These are phyloP conservation scores for Lactarius sp. DNA, from an alignment of 768 basidiomycete species.

Conservation along the genomic window DNA sequence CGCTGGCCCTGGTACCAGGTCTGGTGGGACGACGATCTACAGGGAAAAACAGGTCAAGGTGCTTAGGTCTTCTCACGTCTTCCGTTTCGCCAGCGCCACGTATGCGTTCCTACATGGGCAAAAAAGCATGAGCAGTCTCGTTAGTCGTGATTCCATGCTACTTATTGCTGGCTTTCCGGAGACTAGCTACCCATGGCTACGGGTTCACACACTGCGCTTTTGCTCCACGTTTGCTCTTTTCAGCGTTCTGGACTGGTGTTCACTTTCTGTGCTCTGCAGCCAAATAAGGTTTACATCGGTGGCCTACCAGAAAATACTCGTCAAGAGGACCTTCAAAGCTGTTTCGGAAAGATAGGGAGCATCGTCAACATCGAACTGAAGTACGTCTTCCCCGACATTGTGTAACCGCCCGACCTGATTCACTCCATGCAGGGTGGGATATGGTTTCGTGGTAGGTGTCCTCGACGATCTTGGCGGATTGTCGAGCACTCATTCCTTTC, in stretches of 20 bases:
- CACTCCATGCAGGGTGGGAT: conserved; percentile 57
- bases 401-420: conserved; percentile 17
- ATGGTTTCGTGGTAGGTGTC: conserved; percentile 85
- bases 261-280: conserved; percentile 66
- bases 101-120: conserved; percentile 30
- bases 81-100: conserved; percentile 22
- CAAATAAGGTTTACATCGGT: conserved; percentile 91
- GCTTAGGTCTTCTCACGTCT: conserved; percentile 64
- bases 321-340: conserved; percentile 77
- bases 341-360: conserved; percentile 79
- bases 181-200: conserved; percentile 32
- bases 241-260: conserved; percentile 52
- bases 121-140: conserved; percentile 21
- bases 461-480: background rate
- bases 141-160: conserved; percentile 27
- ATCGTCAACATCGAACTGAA: conserved; percentile 79
- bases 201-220: conserved; percentile 41
- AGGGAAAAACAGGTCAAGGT: conserved; percentile 84
- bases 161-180: conserved; percentile 25
- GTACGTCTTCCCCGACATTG: conserved; percentile 40
- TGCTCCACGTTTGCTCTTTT: conserved; percentile 37
- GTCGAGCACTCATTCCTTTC: background rate
- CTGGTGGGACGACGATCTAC: conserved; percentile 24
- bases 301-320: conserved; percentile 84
- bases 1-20: conserved; percentile 18